Evolutionary conservation across 352 stramenopile species (phyloP).

Genomic region (Pythium brassicae): DNA sequence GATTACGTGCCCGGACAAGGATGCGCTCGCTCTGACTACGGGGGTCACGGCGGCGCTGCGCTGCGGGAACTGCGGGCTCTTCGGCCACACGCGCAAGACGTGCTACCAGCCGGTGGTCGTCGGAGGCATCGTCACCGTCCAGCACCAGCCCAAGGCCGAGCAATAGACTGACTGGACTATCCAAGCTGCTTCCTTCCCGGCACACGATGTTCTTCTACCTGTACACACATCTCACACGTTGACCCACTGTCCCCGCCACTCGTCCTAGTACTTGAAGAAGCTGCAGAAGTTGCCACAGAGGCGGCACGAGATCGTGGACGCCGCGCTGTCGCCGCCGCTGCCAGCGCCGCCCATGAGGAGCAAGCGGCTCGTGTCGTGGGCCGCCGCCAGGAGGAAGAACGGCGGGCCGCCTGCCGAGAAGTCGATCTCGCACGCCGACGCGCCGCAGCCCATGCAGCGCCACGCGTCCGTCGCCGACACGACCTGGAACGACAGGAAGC

Average conservation of each 20-base stretch:
- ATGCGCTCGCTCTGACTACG: neutral
- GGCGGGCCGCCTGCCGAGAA: constrained; percentile 28
- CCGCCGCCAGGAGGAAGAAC: constrained; percentile 71
- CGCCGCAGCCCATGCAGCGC: constrained; percentile 81
- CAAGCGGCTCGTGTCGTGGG: neutral
- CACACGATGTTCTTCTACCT: too few relatives aligned
- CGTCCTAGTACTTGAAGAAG: constrained; percentile 55
- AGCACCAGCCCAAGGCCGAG: too few relatives aligned
- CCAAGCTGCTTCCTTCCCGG: too few relatives aligned
- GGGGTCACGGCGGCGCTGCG: neutral
- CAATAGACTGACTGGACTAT: too few relatives aligned
- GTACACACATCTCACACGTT: neutral
- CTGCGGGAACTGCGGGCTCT: constrained; percentile 8
- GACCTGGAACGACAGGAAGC: constrained; percentile 71
- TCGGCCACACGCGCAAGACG: constrained; percentile 4
- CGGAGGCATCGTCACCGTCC: neutral
- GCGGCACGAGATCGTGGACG: constrained; percentile 51
- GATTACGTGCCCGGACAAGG: neutral
- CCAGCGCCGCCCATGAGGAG: too few relatives aligned
- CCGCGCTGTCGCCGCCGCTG: neutral
- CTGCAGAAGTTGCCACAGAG: constrained; percentile 78
- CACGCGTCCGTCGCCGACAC: constrained; percentile 65
- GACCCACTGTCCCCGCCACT: too few relatives aligned
- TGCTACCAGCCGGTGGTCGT: neutral
- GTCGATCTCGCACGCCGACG: constrained; percentile 53